These are phyloP conservation scores for Poa annua DNA, from an alignment of 176 grass and related monocot species.

Conservation along the genomic window DNA sequence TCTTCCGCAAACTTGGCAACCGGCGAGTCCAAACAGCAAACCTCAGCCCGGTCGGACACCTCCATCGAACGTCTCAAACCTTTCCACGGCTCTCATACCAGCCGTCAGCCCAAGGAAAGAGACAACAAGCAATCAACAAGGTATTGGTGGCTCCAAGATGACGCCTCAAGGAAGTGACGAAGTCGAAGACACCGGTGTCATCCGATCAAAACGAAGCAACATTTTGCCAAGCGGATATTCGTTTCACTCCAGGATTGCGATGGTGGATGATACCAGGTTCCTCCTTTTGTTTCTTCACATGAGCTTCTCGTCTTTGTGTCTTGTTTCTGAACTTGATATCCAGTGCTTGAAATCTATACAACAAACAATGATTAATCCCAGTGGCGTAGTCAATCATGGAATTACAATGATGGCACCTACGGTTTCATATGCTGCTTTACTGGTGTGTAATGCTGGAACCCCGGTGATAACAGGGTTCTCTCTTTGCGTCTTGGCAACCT, in stretches of 20 bases:
- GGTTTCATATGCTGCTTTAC: not conserved
- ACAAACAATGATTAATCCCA: not conserved
- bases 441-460: not conserved
- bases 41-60: too few species aligned
- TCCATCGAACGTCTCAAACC: too few species aligned
- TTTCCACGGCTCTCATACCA: too few species aligned
- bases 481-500: conserved; percentile 40
- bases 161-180: too few species aligned
- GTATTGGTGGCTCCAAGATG: too few species aligned
- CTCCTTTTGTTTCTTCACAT: conserved; percentile 30
- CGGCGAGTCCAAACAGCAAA: too few species aligned
- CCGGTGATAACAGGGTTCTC: not conserved
- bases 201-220: too few species aligned
- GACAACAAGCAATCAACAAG: too few species aligned
- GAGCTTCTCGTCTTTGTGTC: conserved; percentile 1
- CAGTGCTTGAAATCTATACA: not conserved
- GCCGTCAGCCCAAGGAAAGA: too few species aligned
- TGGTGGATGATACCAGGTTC: not conserved
- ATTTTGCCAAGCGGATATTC: not conserved
- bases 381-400: not conserved
- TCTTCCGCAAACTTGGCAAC: too few species aligned
- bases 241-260: not conserved
- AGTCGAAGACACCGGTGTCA: too few species aligned
- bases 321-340: conserved; percentile 4
- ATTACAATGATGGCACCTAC: fast-evolving